phyloP scores from a whole-genome alignment of 495 filamentous ascomycete genomes.

The Penicillium nucicola region DNA sequence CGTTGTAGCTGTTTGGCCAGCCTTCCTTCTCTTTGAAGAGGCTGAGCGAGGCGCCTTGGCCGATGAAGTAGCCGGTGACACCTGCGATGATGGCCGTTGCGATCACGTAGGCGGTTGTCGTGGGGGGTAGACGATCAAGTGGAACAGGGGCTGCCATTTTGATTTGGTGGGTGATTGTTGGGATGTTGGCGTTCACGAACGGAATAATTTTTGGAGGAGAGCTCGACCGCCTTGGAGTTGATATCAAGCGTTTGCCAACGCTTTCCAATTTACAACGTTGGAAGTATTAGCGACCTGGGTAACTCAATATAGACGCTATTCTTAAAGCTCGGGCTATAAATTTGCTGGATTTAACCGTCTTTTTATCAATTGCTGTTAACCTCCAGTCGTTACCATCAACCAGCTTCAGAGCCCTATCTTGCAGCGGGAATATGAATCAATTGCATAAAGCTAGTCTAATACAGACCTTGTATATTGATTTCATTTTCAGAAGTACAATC shows the following conservation, averaged over 20 bases:
- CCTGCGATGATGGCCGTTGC: conserved; percentile 64
- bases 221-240: conserved; percentile 3
- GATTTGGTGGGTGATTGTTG: neutral
- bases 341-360: no score
- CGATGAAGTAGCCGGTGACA: conserved; percentile 63
- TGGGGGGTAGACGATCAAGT: conserved; percentile 39
- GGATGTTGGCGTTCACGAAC: neutral
- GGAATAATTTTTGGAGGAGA: neutral
- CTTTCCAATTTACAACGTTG: neutral
- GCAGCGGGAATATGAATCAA: no score
- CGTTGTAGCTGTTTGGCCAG: conserved; percentile 52
- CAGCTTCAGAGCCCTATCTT: no score
- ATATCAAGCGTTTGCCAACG: neutral
- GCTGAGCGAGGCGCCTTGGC: conserved; percentile 47
- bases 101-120: conserved; percentile 52
- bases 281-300: no score
- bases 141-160: conserved; percentile 39
- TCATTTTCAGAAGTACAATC: no score
- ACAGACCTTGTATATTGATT: no score
- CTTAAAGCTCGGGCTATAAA: no score
- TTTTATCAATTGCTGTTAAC: no score
- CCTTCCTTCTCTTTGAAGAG: conserved; percentile 46
- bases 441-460: no score
- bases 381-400: no score
- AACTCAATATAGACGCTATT: no score